Percentiles rank a stretch among this genome's conserved stretches.
These are phyloP conservation scores for Arachis hypogaea DNA, from an alignment of 306 rosid genomes.

Conservation along the genomic window DNA sequence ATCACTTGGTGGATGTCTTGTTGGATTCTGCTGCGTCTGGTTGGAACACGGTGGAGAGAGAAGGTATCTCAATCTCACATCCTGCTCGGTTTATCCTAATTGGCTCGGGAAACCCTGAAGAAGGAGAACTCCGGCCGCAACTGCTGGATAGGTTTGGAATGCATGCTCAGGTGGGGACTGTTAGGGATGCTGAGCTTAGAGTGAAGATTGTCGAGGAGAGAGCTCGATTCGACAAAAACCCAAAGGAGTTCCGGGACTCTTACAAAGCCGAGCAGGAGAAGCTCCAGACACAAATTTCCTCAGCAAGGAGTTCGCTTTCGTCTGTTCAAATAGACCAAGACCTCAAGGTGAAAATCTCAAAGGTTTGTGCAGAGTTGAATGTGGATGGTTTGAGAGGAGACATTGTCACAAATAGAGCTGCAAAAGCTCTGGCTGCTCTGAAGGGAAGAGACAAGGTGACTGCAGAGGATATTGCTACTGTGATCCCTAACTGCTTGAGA, in stretches of 20 bases:
- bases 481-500: constrained; percentile 90
- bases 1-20: constrained; percentile 83
- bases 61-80: constrained; percentile 86
- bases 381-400: constrained; percentile 95
- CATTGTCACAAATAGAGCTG: constrained; percentile 86
- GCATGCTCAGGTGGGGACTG: constrained; percentile 93
- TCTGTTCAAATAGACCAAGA: constrained; percentile 74
- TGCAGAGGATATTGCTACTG: constrained; percentile 82
- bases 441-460: constrained; percentile 77
- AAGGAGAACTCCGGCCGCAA: constrained; percentile 95
- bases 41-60: constrained; percentile 94
- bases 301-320: constrained; percentile 68
- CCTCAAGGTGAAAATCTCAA: constrained; percentile 80
- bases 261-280: constrained; percentile 71
- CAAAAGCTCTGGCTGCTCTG: constrained; percentile 78
- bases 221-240: constrained; percentile 69
- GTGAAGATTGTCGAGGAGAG: constrained; percentile 95
- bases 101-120: constrained; percentile 94
- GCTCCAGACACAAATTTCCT: constrained; percentile 62
- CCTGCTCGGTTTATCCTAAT: constrained; percentile 87
- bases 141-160: constrained; percentile 87
- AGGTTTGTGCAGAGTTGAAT: constrained; percentile 80
- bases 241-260: constrained; percentile 72
- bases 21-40: constrained; percentile 95
- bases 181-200: constrained; percentile 87